A percentile compares a stretch with the other conserved stretches of the same genome.
These are phyloP conservation scores for Dissoconium aciculare DNA, from an alignment of 2,329 filamentous ascomycete genomes.

Conservation along the genomic window DNA sequence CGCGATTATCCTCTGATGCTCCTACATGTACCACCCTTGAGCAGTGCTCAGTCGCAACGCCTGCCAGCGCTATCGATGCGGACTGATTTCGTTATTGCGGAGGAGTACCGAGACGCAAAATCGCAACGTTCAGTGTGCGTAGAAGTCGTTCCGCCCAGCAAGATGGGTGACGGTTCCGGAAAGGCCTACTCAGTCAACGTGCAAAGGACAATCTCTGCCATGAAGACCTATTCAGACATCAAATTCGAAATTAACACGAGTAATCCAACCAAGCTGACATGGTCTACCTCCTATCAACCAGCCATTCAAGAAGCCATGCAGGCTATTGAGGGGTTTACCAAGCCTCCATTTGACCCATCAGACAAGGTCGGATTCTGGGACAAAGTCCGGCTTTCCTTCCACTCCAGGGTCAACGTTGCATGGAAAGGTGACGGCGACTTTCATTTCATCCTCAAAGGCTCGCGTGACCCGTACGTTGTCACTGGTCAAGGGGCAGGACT, in stretches of 20 bases:
- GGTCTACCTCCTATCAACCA: slow-evolving; percentile 94
- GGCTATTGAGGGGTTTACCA: slow-evolving; percentile 93
- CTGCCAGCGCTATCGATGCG: slow-evolving; percentile 69
- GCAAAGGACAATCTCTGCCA: slow-evolving; percentile 76
- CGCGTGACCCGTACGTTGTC: slow-evolving; percentile 82
- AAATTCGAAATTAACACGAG: slow-evolving; percentile 84
- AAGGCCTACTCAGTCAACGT: slow-evolving; percentile 73
- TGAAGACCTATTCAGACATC: slow-evolving; percentile 94
- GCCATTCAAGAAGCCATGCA: slow-evolving; percentile 99
- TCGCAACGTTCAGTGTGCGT: slow-evolving; percentile 70
- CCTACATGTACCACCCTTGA: slow-evolving; percentile 74
- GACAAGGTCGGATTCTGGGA: slow-evolving; percentile 97
- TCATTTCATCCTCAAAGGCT: slow-evolving; percentile 75
- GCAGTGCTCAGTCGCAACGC: slow-evolving; percentile 61
- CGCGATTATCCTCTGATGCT: slow-evolving; percentile 89
- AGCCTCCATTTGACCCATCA: slow-evolving; percentile 83
- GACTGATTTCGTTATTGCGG: slow-evolving; percentile 87
- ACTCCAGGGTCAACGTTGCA: slow-evolving; percentile 73
- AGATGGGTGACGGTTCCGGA: slow-evolving; percentile 39
- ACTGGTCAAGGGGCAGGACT: slow-evolving; percentile 89
- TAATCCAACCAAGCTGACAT: slow-evolving; percentile 82
- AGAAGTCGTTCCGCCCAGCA: slow-evolving; percentile 62
- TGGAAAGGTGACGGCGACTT: slow-evolving; percentile 97
- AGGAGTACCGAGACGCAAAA: slow-evolving; percentile 71
- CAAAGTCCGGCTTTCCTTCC: slow-evolving; percentile 87